Conservation (phyloP, 176 grass and related monocot species). For the sorghum (Sorghum bicolor) region DNA sequence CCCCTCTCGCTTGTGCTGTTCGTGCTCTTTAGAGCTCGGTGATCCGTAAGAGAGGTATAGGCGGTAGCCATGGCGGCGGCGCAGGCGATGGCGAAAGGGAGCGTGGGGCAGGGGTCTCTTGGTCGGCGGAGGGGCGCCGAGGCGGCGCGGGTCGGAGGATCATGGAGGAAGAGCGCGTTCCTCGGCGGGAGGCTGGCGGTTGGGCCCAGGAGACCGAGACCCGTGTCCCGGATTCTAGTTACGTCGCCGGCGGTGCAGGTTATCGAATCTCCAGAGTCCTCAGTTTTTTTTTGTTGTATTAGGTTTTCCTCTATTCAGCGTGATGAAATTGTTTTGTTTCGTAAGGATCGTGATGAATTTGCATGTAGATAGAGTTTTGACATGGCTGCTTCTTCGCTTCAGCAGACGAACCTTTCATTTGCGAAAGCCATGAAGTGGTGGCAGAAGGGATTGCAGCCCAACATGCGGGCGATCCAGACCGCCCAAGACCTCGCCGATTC, state of each 20-base stretch:
- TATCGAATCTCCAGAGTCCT: neutral
- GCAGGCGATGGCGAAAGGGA: conserved; percentile 42
- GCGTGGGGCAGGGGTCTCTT: neutral
- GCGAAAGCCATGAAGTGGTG: conserved; percentile 72
- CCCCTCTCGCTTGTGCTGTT: neutral
- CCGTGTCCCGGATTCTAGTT: conserved; percentile 29
- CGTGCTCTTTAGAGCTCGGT: conserved; percentile 1
- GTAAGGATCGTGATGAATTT: neutral
- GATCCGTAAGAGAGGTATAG: neutral
- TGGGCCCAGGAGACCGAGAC: conserved; percentile 31
- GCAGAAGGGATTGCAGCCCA: conserved; percentile 68
- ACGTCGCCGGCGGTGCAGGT: conserved; percentile 53
- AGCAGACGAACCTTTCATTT: conserved; percentile 60
- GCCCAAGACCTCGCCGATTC: conserved; percentile 67
- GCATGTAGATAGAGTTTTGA: too few species aligned
- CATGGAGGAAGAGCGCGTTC: conserved; percentile 39
- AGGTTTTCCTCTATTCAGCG: too few species aligned
- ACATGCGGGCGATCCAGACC: conserved; percentile 73
- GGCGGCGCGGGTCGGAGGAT: conserved; percentile 32
- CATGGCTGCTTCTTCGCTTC: neutral
- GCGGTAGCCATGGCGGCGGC: conserved; percentile 39
- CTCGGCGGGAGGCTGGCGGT: conserved; percentile 47
- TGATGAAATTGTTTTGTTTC: neutral
- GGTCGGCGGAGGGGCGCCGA: conserved; percentile 34
- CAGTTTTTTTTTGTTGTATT: neutral